These are phyloP conservation scores for Alternaria postmessia DNA, from an alignment of 2,329 filamentous ascomycete genomes.

Conservation along the genomic window DNA sequence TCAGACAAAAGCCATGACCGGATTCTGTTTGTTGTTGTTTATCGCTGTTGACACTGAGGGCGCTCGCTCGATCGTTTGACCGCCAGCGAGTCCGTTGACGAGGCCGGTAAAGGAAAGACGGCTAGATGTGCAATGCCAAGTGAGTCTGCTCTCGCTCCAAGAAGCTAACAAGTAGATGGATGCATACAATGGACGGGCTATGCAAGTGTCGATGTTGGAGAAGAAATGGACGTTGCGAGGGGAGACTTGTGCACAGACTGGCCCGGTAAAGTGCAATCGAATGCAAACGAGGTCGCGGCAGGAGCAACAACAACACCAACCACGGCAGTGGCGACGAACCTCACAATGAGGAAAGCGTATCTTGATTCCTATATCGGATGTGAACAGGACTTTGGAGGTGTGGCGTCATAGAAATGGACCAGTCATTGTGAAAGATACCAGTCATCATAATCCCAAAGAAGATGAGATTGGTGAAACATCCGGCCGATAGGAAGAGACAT, in stretches of 20 bases:
- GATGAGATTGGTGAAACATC: background rate
- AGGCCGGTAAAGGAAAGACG: constrained; percentile 42
- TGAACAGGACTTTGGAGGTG: background rate
- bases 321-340: constrained; percentile 19
- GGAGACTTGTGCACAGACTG: constrained; percentile 31
- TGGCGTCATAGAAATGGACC: constrained; percentile 17
- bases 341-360: constrained; percentile 20
- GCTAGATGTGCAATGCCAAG: constrained; percentile 37
- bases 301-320: constrained; percentile 26
- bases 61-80: constrained; percentile 17
- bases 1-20: constrained; percentile 27
- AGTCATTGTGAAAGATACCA: constrained; percentile 1
- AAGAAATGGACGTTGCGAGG: constrained; percentile 5
- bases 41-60: constrained; percentile 34
- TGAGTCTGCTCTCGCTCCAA: constrained; percentile 37
- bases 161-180: constrained; percentile 46
- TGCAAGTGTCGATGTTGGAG: constrained; percentile 21
- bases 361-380: background rate
- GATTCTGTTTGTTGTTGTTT: constrained; percentile 26
- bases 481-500: too few relatives aligned
- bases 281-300: constrained; percentile 35
- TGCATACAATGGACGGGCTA: constrained; percentile 37
- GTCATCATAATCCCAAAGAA: constrained; percentile 15
- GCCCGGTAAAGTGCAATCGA: constrained; percentile 19
- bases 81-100: constrained; percentile 28